phyloP scores from a whole-genome alignment of 345 rosid species.

The Citrus reticulata region DNA sequence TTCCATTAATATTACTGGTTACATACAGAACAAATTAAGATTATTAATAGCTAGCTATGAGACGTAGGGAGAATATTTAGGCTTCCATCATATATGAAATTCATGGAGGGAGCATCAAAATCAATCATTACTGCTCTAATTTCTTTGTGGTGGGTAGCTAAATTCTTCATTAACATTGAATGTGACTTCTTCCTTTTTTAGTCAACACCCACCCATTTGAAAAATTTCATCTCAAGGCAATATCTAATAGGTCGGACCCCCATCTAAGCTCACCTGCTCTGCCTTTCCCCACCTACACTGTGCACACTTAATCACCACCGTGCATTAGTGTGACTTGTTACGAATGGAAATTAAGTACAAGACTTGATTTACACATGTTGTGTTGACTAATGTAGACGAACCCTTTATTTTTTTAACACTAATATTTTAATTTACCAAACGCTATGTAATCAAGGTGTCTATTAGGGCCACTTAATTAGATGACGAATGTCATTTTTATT shows the following conservation, averaged over 20 bases:
- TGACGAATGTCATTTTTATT: too few species aligned
- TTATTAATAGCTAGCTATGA: not conserved
- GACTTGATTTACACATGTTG: not conserved
- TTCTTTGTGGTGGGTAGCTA: not conserved
- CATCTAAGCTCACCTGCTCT: not conserved
- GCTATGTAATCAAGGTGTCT: too few species aligned
- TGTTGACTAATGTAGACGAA: not conserved
- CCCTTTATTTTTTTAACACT: too few species aligned
- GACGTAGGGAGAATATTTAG: not conserved
- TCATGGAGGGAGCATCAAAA: slow-evolving; percentile 1
- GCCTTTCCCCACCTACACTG: not conserved
- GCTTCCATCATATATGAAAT: slow-evolving; percentile 11
- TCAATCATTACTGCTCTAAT: slow-evolving; percentile 23
- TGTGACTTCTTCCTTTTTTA: slow-evolving; percentile 6
- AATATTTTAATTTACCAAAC: too few species aligned
- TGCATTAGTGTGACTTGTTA: not conserved
- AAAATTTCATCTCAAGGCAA: slow-evolving; percentile 16
- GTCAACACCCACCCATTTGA: slow-evolving; percentile 42
- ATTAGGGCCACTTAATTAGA: too few species aligned
- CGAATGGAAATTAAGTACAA: not conserved
- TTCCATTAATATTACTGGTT: not conserved
- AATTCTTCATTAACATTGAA: slow-evolving; percentile 5
- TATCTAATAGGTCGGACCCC: slow-evolving; percentile 21
- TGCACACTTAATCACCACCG: not conserved
- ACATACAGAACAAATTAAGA: not conserved